These are phyloP conservation scores for Bisporella sp. DNA, from an alignment of 2,329 filamentous ascomycete species.

Conservation along the genomic window DNA sequence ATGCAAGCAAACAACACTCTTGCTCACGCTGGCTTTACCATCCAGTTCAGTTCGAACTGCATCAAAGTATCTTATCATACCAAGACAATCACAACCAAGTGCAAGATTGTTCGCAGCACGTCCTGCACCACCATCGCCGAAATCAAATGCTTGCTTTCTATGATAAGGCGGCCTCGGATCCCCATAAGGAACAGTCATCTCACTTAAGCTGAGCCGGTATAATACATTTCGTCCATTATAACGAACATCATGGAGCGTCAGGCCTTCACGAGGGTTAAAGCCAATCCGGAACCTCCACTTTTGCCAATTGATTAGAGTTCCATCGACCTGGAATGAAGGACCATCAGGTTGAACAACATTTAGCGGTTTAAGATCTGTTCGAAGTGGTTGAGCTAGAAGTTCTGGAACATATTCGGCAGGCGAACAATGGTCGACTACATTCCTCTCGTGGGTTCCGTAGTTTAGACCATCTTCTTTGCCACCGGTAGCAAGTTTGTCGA, in stretches of 20 bases:
- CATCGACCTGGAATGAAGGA: slow-evolving; percentile 45
- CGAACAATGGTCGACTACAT: slow-evolving; percentile 36
- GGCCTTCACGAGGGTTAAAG: slow-evolving; percentile 54
- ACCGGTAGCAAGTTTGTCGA: slow-evolving; percentile 38
- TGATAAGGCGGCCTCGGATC: slow-evolving; percentile 57
- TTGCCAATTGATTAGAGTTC: slow-evolving; percentile 40
- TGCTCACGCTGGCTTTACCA: slow-evolving; percentile 31
- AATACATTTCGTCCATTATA: slow-evolving; percentile 53
- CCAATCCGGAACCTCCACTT: slow-evolving; percentile 58
- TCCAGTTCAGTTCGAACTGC: slow-evolving; percentile 33
- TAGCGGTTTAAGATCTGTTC: slow-evolving; percentile 48
- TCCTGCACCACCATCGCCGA: slow-evolving; percentile 60
- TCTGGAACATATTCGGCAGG: slow-evolving; percentile 29
- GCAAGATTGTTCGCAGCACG: slow-evolving; percentile 59
- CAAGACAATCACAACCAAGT: slow-evolving; percentile 63
- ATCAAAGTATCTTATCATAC: slow-evolving; percentile 42
- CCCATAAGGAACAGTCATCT: slow-evolving; percentile 59
- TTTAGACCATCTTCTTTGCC: slow-evolving; percentile 33
- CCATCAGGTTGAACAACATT: slow-evolving; percentile 59
- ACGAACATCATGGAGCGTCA: slow-evolving; percentile 52
- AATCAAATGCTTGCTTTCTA: slow-evolving; percentile 62
- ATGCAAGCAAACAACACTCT: slow-evolving; percentile 60
- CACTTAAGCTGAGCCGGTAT: slow-evolving; percentile 50
- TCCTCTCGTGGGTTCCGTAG: slow-evolving; percentile 35
- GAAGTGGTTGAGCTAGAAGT: slow-evolving; percentile 18